Base-by-base conservation (phyloP, 345 rosid species). In the Camelina laxa region DNA sequence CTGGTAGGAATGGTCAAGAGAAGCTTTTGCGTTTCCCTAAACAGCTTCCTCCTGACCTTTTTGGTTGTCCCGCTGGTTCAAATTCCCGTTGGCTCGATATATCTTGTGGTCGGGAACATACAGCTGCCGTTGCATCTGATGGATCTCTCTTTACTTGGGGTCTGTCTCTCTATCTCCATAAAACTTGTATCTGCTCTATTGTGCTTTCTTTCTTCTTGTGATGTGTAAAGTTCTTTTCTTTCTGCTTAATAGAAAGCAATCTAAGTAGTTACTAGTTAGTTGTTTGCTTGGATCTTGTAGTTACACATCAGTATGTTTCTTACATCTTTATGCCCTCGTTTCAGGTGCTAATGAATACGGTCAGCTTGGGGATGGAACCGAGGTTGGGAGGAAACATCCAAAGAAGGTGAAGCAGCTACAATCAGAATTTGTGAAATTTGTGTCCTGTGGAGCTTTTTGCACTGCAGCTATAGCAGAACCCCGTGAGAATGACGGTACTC, bases 81-180 rank as follows among this genome's bases (percentile, higher is more conserved):
- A 87, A 87, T 75, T 80, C 98, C 3, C 89, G 92, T 16, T 92
- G 97, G 99, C 75, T 95, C 33, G 96, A 95, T 78, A 87, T 92
- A 6, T 86, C 97, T 9, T 95, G 99, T 73, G 98, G 97, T 70
- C 94, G 94, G 3, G 98, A 85, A 79, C 98, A 95, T 62, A 92
- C 99, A 0, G 93, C 98, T 0, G 96, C 98, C 1, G 98, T 91
- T 64, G 96, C 98, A 70, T 92, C 98, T 7, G 98, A 95, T 82
- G 99, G 98, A 53, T 86, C 96, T 24, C 97, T 95, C 77, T 95
- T 95, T 83, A 91, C 96, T 49, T 90, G 99, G 98, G 98, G 97
- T 94, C 48, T 66, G 80, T 66, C 69, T 66, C 71, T 76, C 20
- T 10, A 0, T 68, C 21, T 39, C 24, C 35, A 24, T 59, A 17